Conservation (phyloP, 345 rosid species). For the Citrus medica region DNA sequence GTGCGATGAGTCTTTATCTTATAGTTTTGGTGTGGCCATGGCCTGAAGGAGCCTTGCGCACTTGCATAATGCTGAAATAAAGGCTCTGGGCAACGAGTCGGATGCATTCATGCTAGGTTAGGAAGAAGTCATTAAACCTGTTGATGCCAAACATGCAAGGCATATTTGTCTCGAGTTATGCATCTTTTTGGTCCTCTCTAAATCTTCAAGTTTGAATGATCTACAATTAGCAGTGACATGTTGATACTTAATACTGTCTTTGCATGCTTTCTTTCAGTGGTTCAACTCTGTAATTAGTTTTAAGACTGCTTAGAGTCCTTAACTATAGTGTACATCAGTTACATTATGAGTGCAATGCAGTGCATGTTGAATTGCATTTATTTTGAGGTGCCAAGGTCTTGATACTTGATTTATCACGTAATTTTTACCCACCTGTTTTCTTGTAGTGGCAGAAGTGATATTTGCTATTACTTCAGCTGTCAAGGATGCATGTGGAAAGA, state of each 20-base stretch:
- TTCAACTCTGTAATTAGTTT: background rate
- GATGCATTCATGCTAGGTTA: background rate
- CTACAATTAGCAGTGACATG: background rate
- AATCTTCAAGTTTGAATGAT: background rate
- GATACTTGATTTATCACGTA: background rate
- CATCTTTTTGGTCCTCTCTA: background rate
- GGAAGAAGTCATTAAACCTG: background rate
- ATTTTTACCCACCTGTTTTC: background rate
- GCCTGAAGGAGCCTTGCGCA: too few species aligned
- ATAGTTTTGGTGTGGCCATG: too few species aligned
- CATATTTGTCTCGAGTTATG: background rate
- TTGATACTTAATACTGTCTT: background rate
- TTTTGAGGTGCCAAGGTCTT: background rate
- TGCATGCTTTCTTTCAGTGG: background rate
- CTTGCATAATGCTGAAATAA: too few species aligned
- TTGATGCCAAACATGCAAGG: background rate
- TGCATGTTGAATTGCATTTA: background rate
- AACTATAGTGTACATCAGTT: background rate
- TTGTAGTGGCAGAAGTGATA: conserved; percentile 84
- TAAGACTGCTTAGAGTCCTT: background rate
- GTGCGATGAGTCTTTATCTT: background rate
- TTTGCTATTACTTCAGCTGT: conserved; percentile 80
- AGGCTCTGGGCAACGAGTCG: too few species aligned
- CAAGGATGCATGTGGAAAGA: conserved; percentile 91
- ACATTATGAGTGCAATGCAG: background rate